A percentile compares a stretch with the other conserved stretches of the same genome.
These are phyloP conservation scores for Colletotrichum viniferum DNA, from an alignment of 2,329 filamentous ascomycete species.

Conservation along the genomic window DNA sequence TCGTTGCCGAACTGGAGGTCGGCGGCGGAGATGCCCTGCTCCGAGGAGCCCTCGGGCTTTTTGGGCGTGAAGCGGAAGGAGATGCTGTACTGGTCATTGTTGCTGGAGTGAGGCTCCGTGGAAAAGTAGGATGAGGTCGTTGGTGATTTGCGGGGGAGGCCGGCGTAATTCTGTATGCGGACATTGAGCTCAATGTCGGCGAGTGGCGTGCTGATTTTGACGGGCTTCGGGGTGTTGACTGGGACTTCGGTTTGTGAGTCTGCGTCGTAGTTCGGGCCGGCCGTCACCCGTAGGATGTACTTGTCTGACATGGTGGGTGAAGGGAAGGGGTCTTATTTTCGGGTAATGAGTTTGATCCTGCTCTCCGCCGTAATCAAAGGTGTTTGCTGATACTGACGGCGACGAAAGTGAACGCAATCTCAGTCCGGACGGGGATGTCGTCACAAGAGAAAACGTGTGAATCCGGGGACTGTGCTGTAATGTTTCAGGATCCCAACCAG, in stretches of 20 bases:
- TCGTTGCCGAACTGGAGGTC: constrained; percentile 94
- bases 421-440: neutral
- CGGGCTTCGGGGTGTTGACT: constrained; percentile 72
- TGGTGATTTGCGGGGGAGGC: constrained; percentile 75
- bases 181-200: constrained; percentile 75
- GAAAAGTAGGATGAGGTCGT: constrained; percentile 79
- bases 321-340: neutral
- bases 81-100: constrained; percentile 84
- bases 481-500: neutral
- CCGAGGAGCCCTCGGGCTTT: constrained; percentile 26
- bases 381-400: too few species aligned
- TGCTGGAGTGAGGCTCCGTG: constrained; percentile 66
- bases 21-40: constrained; percentile 63
- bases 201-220: constrained; percentile 66
- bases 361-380: neutral
- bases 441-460: neutral
- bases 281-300: constrained; percentile 82
- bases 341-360: neutral
- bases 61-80: constrained; percentile 80
- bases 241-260: constrained; percentile 74
- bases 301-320: constrained; percentile 59
- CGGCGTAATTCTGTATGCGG: constrained; percentile 69
- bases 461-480: neutral
- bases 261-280: constrained; percentile 76
- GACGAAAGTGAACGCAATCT: neutral